Evolutionary conservation across 2,329 filamentous ascomycete genomes (phyloP).

Genomic region (Colletotrichum noveboracense): DNA sequence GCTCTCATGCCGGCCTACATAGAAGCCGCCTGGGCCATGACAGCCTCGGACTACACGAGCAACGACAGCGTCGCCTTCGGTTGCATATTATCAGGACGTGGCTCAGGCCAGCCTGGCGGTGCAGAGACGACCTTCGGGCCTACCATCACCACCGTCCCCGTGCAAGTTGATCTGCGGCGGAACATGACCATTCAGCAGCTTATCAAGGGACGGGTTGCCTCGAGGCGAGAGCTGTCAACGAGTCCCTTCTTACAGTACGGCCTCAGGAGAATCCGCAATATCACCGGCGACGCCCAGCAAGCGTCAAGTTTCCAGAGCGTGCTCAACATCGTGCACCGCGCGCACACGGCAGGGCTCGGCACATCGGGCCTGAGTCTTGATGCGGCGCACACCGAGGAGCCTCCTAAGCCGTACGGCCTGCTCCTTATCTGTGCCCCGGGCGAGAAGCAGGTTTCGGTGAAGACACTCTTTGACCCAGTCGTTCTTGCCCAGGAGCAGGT

Average conservation of each 20-base stretch:
- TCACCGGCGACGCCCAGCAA: neutral
- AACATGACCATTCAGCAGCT: neutral
- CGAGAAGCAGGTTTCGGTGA: neutral
- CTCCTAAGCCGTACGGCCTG: neutral
- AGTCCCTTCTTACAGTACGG: neutral
- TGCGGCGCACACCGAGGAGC: neutral
- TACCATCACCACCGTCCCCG: neutral
- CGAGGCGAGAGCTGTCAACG: neutral
- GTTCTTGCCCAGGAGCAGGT: neutral
- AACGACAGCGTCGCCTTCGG: neutral
- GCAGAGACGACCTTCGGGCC: neutral
- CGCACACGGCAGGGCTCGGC: neutral
- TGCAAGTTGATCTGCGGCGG: neutral
- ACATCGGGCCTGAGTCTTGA: neutral
- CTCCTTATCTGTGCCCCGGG: neutral
- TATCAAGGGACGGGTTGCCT: neutral
- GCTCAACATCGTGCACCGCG: neutral
- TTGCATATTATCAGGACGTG: neutral
- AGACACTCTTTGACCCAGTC: neutral
- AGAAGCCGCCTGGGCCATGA: neutral
- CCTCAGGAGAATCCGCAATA: neutral
- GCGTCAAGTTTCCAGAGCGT: neutral
- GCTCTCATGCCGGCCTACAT: neutral
- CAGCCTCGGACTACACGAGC: neutral
- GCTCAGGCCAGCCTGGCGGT: neutral